Evolutionary conservation across 352 stramenopile species (phyloP), one percentile per base, ranked within the genome.

Genomic region (Phytophthora idaei): DNA sequence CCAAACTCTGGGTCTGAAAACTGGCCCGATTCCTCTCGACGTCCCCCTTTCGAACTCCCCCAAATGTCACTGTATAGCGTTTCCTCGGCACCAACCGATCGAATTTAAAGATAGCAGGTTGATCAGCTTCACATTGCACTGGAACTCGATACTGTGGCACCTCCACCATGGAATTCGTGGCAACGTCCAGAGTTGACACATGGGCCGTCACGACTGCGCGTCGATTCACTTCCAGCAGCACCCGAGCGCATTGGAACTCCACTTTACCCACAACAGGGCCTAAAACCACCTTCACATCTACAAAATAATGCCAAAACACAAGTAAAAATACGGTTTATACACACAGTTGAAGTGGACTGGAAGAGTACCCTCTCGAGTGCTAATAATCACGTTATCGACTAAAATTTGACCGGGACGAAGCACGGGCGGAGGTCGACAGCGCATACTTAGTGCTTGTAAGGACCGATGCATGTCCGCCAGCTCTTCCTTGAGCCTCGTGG

Each of bases 261-360:
- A 94, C 81, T 67, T 76, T 83, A 14, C 85, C 87, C 8, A 95
- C 74, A 0, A 95, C 85, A 0, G 87, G 87, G 0, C 84, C 84
- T 6, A 93, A 36, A 9, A 83, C 52, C n/a, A 93, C 82, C 12
- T 70, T 73, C 1, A 90, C 82, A 27, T 71, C 77, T 88, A 31
- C 7, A 57, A 58, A 49, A 3, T 14, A 47, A 12, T 27, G 0
- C 41, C 21, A 21, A 57, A 39, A 29, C 62, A 44, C 3, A 51
- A 41, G 3, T 17, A 27, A 11, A 53, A 52, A 47, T 4, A 42
- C 3, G 3, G 44, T 57, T 32, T 46, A 57, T 5, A 34, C 28
- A 9, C 36, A 11, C 12, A 42, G 3, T n/a, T 42, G 10, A n/a
- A 42, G 10, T n/a, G 5, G 11, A 21, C 21, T 15, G 14, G 14